Conservation (phyloP, 352 stramenopile genomes). For the Pythium vanterpoolii region DNA sequence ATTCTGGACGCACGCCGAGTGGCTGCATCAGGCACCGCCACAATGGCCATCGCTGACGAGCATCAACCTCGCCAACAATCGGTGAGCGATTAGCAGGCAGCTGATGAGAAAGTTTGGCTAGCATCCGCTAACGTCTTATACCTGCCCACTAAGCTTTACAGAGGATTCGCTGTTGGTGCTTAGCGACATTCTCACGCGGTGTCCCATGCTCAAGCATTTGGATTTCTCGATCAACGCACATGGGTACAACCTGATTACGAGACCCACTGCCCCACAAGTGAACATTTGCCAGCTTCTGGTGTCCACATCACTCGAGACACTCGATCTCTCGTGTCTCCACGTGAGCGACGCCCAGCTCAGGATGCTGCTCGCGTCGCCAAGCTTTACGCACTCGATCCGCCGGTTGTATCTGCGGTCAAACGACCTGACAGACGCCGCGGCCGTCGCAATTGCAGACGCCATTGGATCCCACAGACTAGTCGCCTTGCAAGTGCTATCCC, state of each 20-base stretch:
- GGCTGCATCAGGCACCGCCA: background rate
- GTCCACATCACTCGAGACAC: constrained; percentile 8
- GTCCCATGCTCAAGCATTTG: constrained; percentile 28
- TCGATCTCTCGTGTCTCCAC: constrained; percentile 53
- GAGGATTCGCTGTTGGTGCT: constrained; percentile 21
- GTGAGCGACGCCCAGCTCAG: constrained; percentile 24
- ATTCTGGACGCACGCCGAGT: constrained; percentile 29
- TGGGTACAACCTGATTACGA: constrained; percentile 5
- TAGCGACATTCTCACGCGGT: constrained; percentile 27
- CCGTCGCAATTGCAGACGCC: constrained; percentile 16
- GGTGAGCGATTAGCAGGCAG: constrained; percentile 18
- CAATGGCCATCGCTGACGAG: constrained; percentile 27
- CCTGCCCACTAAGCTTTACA: constrained; percentile 31
- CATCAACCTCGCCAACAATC: constrained; percentile 51
- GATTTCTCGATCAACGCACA: constrained; percentile 57
- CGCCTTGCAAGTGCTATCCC: constrained; percentile 29
- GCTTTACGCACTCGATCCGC: constrained; percentile 20
- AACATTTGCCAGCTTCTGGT: background rate
- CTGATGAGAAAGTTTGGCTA: background rate
- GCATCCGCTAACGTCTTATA: background rate
- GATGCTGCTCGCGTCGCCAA: constrained; percentile 13
- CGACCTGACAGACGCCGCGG: constrained; percentile 29
- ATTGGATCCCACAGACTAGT: constrained; percentile 12
- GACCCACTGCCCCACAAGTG: background rate
- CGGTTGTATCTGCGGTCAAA: constrained; percentile 50